Percentiles rank a stretch among this genome's conserved stretches.
phyloP scores from a whole-genome alignment of 139 green algal genomes.

The Marvania coccoides region DNA sequence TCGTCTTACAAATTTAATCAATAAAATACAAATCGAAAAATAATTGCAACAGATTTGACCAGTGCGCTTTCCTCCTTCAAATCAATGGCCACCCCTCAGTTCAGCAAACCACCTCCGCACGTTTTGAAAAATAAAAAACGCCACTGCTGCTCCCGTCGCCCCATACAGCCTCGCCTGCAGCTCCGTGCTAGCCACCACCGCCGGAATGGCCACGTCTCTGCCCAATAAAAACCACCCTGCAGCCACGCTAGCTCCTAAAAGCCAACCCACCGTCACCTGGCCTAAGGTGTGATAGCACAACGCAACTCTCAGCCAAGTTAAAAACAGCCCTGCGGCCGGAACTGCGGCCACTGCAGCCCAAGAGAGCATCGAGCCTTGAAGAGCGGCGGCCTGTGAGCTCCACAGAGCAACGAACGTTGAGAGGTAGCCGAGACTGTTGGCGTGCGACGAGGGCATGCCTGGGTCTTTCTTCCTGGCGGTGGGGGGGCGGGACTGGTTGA shows the following conservation, averaged over 20 bases:
- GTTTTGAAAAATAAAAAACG: conserved; percentile 14
- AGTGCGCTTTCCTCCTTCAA: neutral
- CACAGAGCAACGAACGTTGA: conserved; percentile 35
- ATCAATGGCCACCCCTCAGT: neutral
- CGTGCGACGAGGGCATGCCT: conserved; percentile 65
- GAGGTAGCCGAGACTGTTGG: conserved; percentile 55
- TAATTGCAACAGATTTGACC: no score
- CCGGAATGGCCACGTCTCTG: neutral
- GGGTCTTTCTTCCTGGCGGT: conserved; percentile 53
- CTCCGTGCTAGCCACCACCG: neutral
- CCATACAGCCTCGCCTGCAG: neutral
- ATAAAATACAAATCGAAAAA: no score
- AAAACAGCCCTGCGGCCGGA: neutral
- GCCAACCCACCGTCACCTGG: conserved; percentile 54
- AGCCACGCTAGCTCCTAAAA: conserved; percentile 32
- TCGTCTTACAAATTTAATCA: no score
- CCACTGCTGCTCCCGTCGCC: neutral
- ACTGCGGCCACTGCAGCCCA: neutral
- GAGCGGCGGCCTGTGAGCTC: neutral
- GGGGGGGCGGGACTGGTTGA: conserved; percentile 60
- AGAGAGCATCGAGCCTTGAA: neutral
- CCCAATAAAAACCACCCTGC: neutral
- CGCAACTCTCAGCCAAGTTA: conserved; percentile 57
- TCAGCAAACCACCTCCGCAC: conserved; percentile 12
- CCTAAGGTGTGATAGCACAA: conserved; percentile 60